Evolutionary conservation across 1,139 yeast genomes (phyloP).

Genomic region (Pichia sp.): DNA sequence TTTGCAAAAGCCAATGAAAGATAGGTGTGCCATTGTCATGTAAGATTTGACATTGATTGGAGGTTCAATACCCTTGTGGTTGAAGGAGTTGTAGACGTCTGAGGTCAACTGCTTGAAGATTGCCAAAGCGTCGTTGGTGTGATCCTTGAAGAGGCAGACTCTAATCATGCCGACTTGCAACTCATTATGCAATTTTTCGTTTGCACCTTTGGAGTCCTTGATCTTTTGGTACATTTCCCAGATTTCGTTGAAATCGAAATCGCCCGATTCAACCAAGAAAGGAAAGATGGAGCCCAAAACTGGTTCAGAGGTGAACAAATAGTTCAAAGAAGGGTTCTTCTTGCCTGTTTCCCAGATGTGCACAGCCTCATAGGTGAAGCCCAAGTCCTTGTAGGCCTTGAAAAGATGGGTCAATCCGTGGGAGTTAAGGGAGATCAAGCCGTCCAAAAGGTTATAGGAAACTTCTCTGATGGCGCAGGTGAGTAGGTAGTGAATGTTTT

Average conservation of each 20-base stretch:
- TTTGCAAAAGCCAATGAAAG: slow-evolving; percentile 77
- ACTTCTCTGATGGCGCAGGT: slow-evolving; percentile 46
- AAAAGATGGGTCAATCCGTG: slow-evolving; percentile 55
- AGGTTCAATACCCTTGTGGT: slow-evolving; percentile 28
- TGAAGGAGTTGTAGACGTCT: slow-evolving; percentile 34
- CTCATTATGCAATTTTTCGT: slow-evolving; percentile 41
- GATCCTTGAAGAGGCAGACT: slow-evolving; percentile 51
- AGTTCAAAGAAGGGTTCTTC: slow-evolving; percentile 26
- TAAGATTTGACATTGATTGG: slow-evolving; percentile 38
- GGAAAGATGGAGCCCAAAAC: slow-evolving; percentile 73
- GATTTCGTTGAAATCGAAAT: slow-evolving; percentile 59
- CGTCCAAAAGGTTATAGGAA: slow-evolving; percentile 45
- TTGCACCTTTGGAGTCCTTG: slow-evolving; percentile 34
- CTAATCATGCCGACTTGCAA: slow-evolving; percentile 57
- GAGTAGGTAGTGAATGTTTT: slow-evolving; percentile 43
- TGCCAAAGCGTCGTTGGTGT: slow-evolving; percentile 47
- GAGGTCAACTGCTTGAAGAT: slow-evolving; percentile 42
- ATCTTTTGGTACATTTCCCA: slow-evolving; percentile 43
- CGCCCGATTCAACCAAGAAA: slow-evolving; percentile 57
- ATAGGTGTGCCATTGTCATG: slow-evolving; percentile 63
- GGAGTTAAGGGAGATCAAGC: slow-evolving; percentile 40
- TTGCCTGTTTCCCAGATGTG: slow-evolving; percentile 48
- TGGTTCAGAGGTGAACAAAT: slow-evolving; percentile 40
- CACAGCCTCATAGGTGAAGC: slow-evolving; percentile 49
- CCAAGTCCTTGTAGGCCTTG: slow-evolving; percentile 54